phyloP scores from a whole-genome alignment of 768 basidiomycete species.

The Panaeolus papilionaceus region DNA sequence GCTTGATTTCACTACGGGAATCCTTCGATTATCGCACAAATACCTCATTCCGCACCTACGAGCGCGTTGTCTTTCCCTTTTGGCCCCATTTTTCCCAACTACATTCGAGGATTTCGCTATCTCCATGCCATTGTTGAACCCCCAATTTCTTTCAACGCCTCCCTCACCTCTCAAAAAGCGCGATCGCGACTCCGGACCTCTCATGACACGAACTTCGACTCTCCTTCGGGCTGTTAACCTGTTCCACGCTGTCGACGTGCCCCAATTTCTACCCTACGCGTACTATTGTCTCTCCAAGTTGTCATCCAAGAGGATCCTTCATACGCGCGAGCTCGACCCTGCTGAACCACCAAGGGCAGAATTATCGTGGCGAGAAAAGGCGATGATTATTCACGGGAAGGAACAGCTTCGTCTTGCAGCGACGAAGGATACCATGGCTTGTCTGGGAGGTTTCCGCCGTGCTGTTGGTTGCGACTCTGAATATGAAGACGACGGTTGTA shows the following conservation, averaged over 20 bases:
- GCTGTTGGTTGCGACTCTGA: constrained; percentile 41
- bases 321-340: constrained; percentile 40
- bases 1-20: constrained; percentile 48
- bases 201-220: constrained; percentile 38
- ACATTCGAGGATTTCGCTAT: constrained; percentile 45
- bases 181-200: constrained; percentile 30
- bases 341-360: constrained; percentile 43
- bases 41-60: constrained; percentile 62
- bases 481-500: neutral
- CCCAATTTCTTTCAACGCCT: constrained; percentile 14
- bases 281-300: constrained; percentile 57
- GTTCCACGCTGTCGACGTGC: constrained; percentile 46
- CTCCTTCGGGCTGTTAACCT: constrained; percentile 52
- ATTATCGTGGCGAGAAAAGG: constrained; percentile 46
- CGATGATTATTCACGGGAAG: constrained; percentile 45
- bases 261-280: constrained; percentile 50
- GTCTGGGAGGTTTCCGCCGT: constrained; percentile 46
- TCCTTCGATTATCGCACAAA: constrained; percentile 69
- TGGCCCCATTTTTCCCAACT: constrained; percentile 46
- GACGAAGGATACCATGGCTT: constrained; percentile 47
- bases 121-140: constrained; percentile 21
- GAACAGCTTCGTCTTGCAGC: constrained; percentile 48
- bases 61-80: constrained; percentile 54
- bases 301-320: constrained; percentile 43
- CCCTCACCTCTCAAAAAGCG: constrained; percentile 18